phyloP scores from a whole-genome alignment of 306 rosid genomes.

The Vachellia pachyceras region DNA sequence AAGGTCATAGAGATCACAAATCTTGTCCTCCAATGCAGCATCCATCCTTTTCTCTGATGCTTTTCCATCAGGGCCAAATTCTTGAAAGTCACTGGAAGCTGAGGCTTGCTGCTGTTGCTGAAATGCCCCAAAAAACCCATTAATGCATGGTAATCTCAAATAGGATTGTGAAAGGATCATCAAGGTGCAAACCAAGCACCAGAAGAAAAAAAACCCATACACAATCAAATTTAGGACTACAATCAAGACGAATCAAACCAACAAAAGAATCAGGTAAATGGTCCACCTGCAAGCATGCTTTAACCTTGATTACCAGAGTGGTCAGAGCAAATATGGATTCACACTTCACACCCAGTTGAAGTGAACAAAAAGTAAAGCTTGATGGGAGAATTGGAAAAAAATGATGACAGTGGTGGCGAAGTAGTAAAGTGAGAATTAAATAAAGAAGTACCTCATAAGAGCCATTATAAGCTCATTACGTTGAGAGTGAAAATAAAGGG shows the following conservation, averaged over 20 bases:
- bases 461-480: constrained; percentile 24
- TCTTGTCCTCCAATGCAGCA: constrained; percentile 85
- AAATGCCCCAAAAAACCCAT: constrained; percentile 48
- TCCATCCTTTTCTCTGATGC: constrained; percentile 69
- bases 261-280: constrained; percentile 17
- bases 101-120: constrained; percentile 76
- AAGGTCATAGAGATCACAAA: constrained; percentile 98
- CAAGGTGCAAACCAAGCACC: constrained; percentile 14
- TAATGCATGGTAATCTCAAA: constrained; percentile 24
- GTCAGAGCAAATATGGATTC: constrained; percentile 3
- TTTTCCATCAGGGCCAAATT: constrained; percentile 70
- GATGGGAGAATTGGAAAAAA: neutral
- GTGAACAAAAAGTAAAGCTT: neutral
- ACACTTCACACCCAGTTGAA: neutral
- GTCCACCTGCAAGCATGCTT: constrained; percentile 26
- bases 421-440: constrained; percentile 16
- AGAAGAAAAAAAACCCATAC: constrained; percentile 14
- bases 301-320: constrained; percentile 11
- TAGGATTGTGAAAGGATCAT: constrained; percentile 9
- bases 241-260: constrained; percentile 34
- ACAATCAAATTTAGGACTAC: constrained; percentile 21
- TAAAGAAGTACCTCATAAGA: neutral
- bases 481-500: constrained; percentile 18
- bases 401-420: neutral
- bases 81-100: constrained; percentile 67